Evolutionary conservation across 2,329 filamentous ascomycete genomes (phyloP).

Genomic region (Colletotrichum higginsianum): DNA sequence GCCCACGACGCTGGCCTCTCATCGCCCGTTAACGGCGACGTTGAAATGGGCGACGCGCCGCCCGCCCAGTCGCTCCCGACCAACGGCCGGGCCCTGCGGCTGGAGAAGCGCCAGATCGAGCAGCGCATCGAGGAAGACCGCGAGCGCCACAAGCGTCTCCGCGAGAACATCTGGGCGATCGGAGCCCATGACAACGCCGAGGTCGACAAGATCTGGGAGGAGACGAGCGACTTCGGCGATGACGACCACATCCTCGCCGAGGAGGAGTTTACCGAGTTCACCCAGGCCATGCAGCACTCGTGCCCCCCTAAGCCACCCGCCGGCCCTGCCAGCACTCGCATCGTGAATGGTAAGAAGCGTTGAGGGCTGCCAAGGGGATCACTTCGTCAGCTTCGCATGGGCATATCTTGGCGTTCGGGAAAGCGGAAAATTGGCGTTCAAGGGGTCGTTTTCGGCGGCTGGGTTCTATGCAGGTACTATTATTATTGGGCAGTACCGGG

Average conservation of each 20-base stretch:
- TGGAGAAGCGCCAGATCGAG: slow-evolving; percentile 92
- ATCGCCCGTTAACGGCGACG: slow-evolving; percentile 62
- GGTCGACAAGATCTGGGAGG: slow-evolving; percentile 87
- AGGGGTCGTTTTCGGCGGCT: slow-evolving; percentile 11
- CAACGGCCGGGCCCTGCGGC: slow-evolving; percentile 52
- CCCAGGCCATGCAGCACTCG: slow-evolving; percentile 46
- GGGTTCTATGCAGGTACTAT: slow-evolving; percentile 10
- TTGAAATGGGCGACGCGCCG: slow-evolving; percentile 58
- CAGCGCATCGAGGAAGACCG: slow-evolving; percentile 97
- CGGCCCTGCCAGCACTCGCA: slow-evolving; percentile 36
- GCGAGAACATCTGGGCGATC: slow-evolving; percentile 95
- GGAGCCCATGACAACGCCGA: slow-evolving; percentile 76
- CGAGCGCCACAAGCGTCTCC: slow-evolving; percentile 90
- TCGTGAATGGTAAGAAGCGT: slow-evolving; percentile 37
- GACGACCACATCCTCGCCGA: slow-evolving; percentile 85
- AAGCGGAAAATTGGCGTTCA: slow-evolving; percentile 17
- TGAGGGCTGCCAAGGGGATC: neutral
- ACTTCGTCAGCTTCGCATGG: neutral
- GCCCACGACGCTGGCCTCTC: slow-evolving; percentile 68
- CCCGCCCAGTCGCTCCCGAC: slow-evolving; percentile 58
- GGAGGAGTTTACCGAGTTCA: slow-evolving; percentile 77
- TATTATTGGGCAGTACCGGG: neutral
- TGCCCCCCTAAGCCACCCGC: slow-evolving; percentile 37
- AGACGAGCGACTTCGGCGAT: slow-evolving; percentile 87
- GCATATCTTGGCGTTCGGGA: slow-evolving; percentile 32